Base-by-base conservation (phyloP, 306 rosid species). In the Vicia faba region DNA sequence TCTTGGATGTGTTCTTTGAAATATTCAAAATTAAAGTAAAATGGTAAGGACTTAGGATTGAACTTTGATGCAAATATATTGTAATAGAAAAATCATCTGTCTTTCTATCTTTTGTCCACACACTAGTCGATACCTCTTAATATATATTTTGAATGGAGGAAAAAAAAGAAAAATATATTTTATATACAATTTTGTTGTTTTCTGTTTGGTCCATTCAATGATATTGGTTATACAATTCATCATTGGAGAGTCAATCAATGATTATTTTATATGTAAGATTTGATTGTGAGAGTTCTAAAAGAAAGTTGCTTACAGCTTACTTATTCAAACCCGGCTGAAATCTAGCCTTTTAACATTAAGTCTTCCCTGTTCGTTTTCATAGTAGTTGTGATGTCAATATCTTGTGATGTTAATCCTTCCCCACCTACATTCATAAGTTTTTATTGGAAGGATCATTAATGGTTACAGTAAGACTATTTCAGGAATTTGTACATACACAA, bases 321-420 rank as follows among this genome's bases (percentile, higher is more conserved):
- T 62, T 13, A 19, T 64, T 75, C 41, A 53, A 71, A 38, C 71
- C 26, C 11, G 44, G 72, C 60, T 51, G 74, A 68, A 75, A 66
- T 43, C 1, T 46, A 69, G 44, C 39, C 41, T 50, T 33, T 28
- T 28, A 35, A 13, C 62, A 59, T 58, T 75, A 25, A 33, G 50
- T 69, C 29, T 79, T 18, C 56, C 28, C 28, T 15, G n/a, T 23
- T 54, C 28, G 23, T 38, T 68, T 70, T 70, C 68, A 12, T 25
- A 58, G 56, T 60, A 59, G 74, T 41, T 59, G 56, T 79, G 84
- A 45, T 40, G 69, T 66, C 54, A 55, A 31, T 60, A 70, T 61
- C 35, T 33, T 40, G 50, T 58, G 39, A 75, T 39, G 57, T 49
- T 71, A 29, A 26, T 33, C 38, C 38, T 33, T 33, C 9, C 57